phyloP scores from a whole-genome alignment of 371 early-diverging fungal species.

The Apophysomyces trapeziformis region DNA sequence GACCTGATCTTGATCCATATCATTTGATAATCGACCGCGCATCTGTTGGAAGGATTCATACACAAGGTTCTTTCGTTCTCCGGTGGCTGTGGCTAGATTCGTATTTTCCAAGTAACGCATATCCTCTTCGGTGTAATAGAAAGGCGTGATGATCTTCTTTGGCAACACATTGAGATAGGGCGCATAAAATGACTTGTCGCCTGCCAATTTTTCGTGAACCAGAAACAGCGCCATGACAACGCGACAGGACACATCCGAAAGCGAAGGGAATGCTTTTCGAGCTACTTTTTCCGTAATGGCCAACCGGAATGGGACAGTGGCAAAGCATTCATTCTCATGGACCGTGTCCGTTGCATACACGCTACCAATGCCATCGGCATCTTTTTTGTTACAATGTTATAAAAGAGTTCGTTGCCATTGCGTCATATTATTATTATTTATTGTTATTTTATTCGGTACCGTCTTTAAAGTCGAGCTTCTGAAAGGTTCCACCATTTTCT shows the following conservation, averaged over 20 bases:
- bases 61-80: conserved; percentile 40
- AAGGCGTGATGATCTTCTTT: conserved; percentile 44
- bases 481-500: conserved; percentile 40
- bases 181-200: conserved; percentile 47
- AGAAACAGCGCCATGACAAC: conserved; percentile 43
- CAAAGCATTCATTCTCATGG: conserved; percentile 32
- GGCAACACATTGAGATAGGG: conserved; percentile 60
- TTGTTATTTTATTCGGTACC: conserved; percentile 24
- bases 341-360: conserved; percentile 45
- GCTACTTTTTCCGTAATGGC: conserved; percentile 51
- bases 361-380: conserved; percentile 43
- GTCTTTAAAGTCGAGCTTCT: conserved; percentile 42
- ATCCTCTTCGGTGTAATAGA: conserved; percentile 51
- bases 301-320: conserved; percentile 45
- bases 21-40: conserved; percentile 31
- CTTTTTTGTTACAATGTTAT: conserved; percentile 14
- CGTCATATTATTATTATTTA: too few relatives aligned
- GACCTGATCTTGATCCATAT: conserved; percentile 25
- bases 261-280: conserved; percentile 38
- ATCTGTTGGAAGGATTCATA: conserved; percentile 37
- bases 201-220: conserved; percentile 37
- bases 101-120: conserved; percentile 54
- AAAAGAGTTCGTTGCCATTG: neutral
- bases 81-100: conserved; percentile 45
- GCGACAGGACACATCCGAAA: conserved; percentile 38